Conservation (phyloP, 2,329 filamentous ascomycete genomes). For the Stenocarpella maydis region DNA sequence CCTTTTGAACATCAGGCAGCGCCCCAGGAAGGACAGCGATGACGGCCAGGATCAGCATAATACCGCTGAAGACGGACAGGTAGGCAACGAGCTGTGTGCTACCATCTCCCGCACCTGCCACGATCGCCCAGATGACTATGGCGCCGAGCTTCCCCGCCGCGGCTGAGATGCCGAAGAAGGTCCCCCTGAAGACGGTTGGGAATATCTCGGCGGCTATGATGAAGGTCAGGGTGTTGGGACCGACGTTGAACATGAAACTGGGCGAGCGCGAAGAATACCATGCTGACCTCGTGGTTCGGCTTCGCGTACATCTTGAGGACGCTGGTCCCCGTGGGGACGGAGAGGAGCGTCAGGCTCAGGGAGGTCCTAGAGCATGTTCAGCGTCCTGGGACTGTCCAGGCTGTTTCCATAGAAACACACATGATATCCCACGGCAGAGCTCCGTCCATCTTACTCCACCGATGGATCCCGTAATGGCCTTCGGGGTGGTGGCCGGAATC, state of each 20-base stretch:
- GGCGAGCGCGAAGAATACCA: constrained; percentile 39
- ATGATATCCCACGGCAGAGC: constrained; percentile 42
- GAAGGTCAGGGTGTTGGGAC: constrained; percentile 44
- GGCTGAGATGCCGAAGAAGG: constrained; percentile 44
- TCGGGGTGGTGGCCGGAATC: constrained; percentile 14
- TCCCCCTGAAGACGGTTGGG: constrained; percentile 43
- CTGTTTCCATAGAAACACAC: constrained; percentile 63
- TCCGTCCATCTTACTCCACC: neutral
- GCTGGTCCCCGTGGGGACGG: constrained; percentile 36
- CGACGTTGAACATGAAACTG: constrained; percentile 43
- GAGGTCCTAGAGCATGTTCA: constrained; percentile 46
- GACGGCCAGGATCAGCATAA: constrained; percentile 19
- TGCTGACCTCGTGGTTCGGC: constrained; percentile 29
- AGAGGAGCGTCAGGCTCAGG: constrained; percentile 31
- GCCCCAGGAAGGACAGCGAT: constrained; percentile 3
- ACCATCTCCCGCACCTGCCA: neutral
- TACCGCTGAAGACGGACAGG: constrained; percentile 10
- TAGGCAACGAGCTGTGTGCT: neutral
- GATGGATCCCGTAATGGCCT: constrained; percentile 5
- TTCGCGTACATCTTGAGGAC: constrained; percentile 36
- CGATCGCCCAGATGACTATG: constrained; percentile 37
- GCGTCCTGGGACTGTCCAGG: constrained; percentile 51
- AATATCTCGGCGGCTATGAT: constrained; percentile 45
- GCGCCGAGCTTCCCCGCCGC: constrained; percentile 44
- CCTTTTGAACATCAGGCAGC: constrained; percentile 27